phyloP scores from a whole-genome alignment of 2,329 filamentous ascomycete species.

The Clonostachys byssicola region DNA sequence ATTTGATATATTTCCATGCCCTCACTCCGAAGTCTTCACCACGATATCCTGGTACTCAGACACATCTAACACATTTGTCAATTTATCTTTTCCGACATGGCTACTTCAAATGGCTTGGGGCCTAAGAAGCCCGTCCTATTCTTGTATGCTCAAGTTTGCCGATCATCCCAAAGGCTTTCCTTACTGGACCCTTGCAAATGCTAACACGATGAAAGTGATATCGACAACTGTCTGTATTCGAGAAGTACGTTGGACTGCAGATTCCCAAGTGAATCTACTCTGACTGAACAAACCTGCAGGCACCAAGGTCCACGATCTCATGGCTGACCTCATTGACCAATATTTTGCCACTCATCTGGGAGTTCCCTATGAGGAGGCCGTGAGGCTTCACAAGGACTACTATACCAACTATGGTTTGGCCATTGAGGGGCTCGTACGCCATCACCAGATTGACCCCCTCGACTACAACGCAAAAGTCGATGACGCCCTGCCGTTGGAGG shows the following conservation, averaged over 20 bases:
- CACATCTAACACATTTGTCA: too few species aligned
- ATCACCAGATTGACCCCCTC: conserved; percentile 92
- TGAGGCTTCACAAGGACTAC: conserved; percentile 82
- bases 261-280: background rate
- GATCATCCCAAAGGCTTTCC: background rate
- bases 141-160: conserved; percentile 23
- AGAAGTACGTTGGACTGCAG: conserved; percentile 56
- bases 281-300: conserved; percentile 32
- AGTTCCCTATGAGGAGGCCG: conserved; percentile 73
- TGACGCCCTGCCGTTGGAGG: conserved; percentile 85
- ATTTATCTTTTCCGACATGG: too few species aligned
- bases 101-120: background rate
- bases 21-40: too few species aligned
- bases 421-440: conserved; percentile 87
- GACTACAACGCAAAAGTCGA: conserved; percentile 95
- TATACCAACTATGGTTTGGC: conserved; percentile 96
- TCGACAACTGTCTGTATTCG: conserved; percentile 96
- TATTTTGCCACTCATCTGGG: conserved; percentile 67
- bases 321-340: conserved; percentile 75
- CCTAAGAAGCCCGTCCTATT: conserved; percentile 32
- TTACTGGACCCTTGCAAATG: background rate
- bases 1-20: too few species aligned
- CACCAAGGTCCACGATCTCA: conserved; percentile 79
- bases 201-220: conserved; percentile 61
- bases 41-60: too few species aligned